phyloP scores from a whole-genome alignment of 2,329 filamentous ascomycete genomes.

The Fonsecaea pugnacius region DNA sequence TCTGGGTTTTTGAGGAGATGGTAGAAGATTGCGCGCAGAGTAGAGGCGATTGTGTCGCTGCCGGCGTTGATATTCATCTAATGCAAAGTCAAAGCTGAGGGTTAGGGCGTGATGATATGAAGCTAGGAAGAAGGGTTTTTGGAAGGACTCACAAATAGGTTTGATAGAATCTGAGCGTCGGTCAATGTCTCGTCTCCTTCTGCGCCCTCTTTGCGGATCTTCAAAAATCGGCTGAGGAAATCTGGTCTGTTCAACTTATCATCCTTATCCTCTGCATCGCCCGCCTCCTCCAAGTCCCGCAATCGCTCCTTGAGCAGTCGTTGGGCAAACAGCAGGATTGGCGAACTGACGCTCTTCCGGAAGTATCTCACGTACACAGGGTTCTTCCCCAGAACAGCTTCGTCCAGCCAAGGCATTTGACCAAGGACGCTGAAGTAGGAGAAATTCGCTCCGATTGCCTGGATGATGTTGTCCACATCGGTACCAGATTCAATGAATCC shows the following conservation, averaged over 20 bases:
- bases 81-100: not conserved
- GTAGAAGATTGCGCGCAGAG: constrained; percentile 73
- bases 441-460: constrained; percentile 39
- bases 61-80: constrained; percentile 59
- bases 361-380: constrained; percentile 37
- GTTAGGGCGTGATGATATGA: not conserved
- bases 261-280: constrained; percentile 20
- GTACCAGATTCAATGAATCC: constrained; percentile 43
- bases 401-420: constrained; percentile 46
- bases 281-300: constrained; percentile 18
- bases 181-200: constrained; percentile 30
- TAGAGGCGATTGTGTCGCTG: constrained; percentile 78
- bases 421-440: constrained; percentile 40
- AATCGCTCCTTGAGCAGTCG: constrained; percentile 32
- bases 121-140: not conserved
- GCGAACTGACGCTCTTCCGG: constrained; percentile 31
- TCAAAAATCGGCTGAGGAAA: constrained; percentile 38
- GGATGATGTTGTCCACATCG: constrained; percentile 44
- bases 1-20: constrained; percentile 68
- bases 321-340: constrained; percentile 34
- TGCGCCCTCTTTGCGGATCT: constrained; percentile 30
- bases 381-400: constrained; percentile 43
- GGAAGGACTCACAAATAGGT: constrained; percentile 30
- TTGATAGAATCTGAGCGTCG: constrained; percentile 32
- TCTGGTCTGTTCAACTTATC: constrained; percentile 29